Evolutionary conservation across 1,284 basidiomycete species (phyloP), one percentile per base, ranked within the genome.

Genomic region (Waitea zeae): DNA sequence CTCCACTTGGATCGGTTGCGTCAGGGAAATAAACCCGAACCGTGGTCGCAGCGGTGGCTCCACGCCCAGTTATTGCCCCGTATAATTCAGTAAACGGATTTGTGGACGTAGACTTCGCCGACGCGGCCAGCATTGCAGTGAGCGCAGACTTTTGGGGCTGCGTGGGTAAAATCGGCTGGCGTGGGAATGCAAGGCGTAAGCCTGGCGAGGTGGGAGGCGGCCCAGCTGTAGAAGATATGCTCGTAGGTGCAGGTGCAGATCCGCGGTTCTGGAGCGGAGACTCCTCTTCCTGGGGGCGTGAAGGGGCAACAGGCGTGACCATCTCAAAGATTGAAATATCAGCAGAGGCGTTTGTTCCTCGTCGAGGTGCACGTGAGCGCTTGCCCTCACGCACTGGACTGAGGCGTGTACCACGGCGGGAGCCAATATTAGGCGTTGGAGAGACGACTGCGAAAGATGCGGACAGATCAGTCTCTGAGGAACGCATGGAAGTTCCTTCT

Each of bases 1-100:
- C 64, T 2, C 67, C 68, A 17, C 46, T 54, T 0, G 83, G 82
- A 34, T 72, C 58, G 2, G 57, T 58, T 3, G 83, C 80, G 47
- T 81, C 77, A 0, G 93, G 93, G 57, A 95, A 97, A 57, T 78
- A 97, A 1, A 97, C 65, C 31, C 70, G 69, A 33, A 95, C 71
- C 12, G 65, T 65, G 38, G 79, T 64, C 3, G 73, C 67, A 44
- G 80, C 71, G 3, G 68, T 52, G 42, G 74, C 70, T 5, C 68
- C 73, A 12, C 80, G 70, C 0, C 79, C 81, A 0, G 79, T 79
- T 20, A 87, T 78, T 2, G 77, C 67, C 5, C 72, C 77, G 48
- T 89, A 89, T n/a, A 80, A 53, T 45, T 84, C 76, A 3, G 75
- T 64, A 51, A 86, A 89, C 1, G 84, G 84, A 47, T 89, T 89